Evolutionary conservation across 768 basidiomycete genomes (phyloP), one percentile per base, ranked within the genome.

Genomic region (Tremella mesenterica): DNA sequence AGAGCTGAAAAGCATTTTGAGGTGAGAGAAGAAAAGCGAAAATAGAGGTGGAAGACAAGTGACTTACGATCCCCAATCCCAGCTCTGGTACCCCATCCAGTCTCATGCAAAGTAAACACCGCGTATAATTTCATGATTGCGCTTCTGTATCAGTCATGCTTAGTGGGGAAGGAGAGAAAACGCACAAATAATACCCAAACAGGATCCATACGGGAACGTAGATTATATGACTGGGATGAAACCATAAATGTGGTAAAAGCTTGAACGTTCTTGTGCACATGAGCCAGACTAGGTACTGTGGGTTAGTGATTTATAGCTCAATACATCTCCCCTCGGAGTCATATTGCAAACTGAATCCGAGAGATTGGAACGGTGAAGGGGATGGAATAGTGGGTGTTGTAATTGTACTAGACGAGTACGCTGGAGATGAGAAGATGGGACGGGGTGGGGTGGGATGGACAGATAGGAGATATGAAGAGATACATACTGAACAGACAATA

Each of bases 41-140:
- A n/a, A n/a, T n/a, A n/a, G n/a, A n/a, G n/a, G n/a, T n/a, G n/a
- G 21, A 8, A 20, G 14, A 43, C 21, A 20, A 16, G 18, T 3
- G 29, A 70, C 71, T 63, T 43, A 73, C 71, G 82, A 77, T 90
- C 86, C 67, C 88, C 87, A 64, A 91, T 87, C 75, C 90, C 89
- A 5, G 90, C 82, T 72, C 89, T 85, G n/a, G 89, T 95, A 38
- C 90, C 90, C 90, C 89, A 93, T 36, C 85, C 89, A 67, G 88
- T 91, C 83, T 92, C 88, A 75, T 93, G 90, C 52, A 92, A 78
- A 48, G 89, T 93, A 70, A 82, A 83, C 39, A 91, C 77, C 28
- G 89, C 89, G 72, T 93, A 93, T 41, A 93, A 60, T 75, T 92
- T 93, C 89, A 96, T 93, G 63, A 93, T 76, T 16, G 88, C 84